Percentiles rank a stretch among this genome's conserved stretches.
These are phyloP conservation scores for Erysimum cheiranthoides DNA, from an alignment of 345 rosid species.

Conservation along the genomic window DNA sequence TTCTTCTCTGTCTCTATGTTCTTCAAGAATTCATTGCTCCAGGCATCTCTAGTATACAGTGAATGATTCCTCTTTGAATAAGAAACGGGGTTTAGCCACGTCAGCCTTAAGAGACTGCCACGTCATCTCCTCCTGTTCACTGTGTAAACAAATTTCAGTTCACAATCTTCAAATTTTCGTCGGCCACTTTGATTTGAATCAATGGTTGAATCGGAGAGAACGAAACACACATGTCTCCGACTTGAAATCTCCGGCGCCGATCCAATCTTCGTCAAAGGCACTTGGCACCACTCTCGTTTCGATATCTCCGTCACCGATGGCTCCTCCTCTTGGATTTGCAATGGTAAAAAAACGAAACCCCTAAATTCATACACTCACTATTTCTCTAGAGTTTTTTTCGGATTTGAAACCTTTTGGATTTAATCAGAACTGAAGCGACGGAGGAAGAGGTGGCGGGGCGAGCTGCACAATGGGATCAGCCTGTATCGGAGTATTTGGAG, in stretches of 20 bases:
- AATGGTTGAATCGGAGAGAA: conserved; percentile 45
- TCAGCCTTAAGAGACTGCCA: too few relatives aligned
- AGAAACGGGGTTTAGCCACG: too few relatives aligned
- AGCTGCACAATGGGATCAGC: conserved; percentile 90
- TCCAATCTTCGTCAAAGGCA: conserved; percentile 73
- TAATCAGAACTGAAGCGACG: conserved; percentile 51
- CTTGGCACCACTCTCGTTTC: conserved; percentile 67
- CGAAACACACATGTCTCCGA: conserved; percentile 76
- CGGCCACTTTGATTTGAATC: conserved; percentile 34
- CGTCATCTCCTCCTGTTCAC: too few relatives aligned
- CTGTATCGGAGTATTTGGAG: conserved; percentile 65
- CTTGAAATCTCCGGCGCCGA: conserved; percentile 54
- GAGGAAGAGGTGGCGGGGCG: conserved; percentile 79
- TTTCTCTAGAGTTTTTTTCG: not conserved
- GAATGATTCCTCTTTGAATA: conserved; percentile 34
- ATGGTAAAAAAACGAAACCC: conserved; percentile 59
- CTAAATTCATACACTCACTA: not conserved
- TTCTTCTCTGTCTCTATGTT: conserved; percentile 26
- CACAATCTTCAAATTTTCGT: too few relatives aligned
- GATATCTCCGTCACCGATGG: conserved; percentile 83
- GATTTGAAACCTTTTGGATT: not conserved
- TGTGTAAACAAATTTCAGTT: too few relatives aligned
- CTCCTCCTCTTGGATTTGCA: conserved; percentile 74
- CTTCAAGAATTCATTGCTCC: conserved; percentile 5
- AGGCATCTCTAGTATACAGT: conserved; percentile 25